These are phyloP conservation scores for Salix koriyanagi DNA, from an alignment of 345 rosid genomes.

Conservation along the genomic window DNA sequence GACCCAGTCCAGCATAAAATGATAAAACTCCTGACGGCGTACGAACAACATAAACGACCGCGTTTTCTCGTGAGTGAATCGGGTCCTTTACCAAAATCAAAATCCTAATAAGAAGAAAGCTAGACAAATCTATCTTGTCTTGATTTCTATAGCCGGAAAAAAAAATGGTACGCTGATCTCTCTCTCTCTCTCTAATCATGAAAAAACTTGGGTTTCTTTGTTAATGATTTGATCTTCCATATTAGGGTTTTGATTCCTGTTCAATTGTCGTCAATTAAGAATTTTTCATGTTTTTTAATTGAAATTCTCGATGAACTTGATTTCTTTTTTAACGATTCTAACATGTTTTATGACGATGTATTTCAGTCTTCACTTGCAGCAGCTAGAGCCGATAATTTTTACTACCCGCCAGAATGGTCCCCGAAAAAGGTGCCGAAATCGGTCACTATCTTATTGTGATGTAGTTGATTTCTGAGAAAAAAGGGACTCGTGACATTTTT, in stretches of 20 bases:
- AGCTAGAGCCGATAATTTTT: constrained; percentile 95
- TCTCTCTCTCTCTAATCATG: background rate
- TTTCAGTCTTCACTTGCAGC: constrained; percentile 93
- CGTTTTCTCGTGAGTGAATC: background rate
- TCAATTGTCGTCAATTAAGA: background rate
- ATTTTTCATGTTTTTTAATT: background rate
- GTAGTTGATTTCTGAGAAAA: background rate
- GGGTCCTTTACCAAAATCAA: background rate
- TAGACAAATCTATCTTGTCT: background rate
- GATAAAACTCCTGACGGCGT: background rate
- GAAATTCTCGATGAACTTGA: background rate
- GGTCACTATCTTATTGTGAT: background rate
- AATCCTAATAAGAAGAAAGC: background rate
- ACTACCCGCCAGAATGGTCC: constrained; percentile 95
- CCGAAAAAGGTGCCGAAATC: constrained; percentile 53
- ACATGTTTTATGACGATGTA: constrained; percentile 7
- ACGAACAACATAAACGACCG: background rate
- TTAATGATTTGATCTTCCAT: background rate
- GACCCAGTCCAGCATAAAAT: background rate
- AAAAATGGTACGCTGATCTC: constrained; percentile 7
- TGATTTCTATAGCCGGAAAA: background rate
- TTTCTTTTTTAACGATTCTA: background rate
- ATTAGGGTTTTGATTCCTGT: background rate
- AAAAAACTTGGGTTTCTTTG: background rate
- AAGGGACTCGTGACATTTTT: constrained; percentile 11